phyloP scores from a whole-genome alignment of 2,329 filamentous ascomycete species.

The Diaporthe ilicicola region DNA sequence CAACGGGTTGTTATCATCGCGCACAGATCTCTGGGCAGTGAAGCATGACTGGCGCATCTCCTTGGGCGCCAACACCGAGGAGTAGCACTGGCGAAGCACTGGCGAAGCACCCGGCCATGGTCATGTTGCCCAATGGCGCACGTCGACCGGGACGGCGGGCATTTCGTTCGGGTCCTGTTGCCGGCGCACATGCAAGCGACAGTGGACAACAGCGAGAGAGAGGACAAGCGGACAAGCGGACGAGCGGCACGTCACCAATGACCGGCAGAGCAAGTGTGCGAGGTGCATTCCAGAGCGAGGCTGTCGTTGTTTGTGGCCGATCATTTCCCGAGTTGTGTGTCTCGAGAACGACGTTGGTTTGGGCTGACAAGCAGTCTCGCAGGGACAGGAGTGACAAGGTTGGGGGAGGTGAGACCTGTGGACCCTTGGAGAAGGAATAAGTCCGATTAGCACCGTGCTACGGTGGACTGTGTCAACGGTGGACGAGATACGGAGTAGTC shows the following conservation, averaged over 20 bases:
- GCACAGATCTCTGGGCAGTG: conserved; percentile 31
- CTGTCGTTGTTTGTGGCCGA: conserved; percentile 23
- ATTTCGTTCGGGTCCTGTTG: conserved; percentile 16
- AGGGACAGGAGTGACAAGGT: too few relatives aligned
- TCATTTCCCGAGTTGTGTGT: conserved; percentile 12
- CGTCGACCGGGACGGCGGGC: conserved; percentile 6
- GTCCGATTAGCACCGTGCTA: conserved; percentile 12
- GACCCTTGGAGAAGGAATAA: conserved; percentile 22
- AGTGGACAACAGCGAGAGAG: conserved; percentile 3
- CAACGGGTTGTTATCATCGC: conserved; percentile 5
- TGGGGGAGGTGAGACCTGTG: conserved; percentile 28
- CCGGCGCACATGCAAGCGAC: conserved; percentile 24
- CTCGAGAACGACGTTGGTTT: conserved; percentile 17
- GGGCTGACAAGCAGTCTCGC: too few relatives aligned
- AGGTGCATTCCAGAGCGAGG: conserved; percentile 30
- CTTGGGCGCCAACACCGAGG: conserved; percentile 31
- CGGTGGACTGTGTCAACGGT: background rate
- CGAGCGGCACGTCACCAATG: conserved; percentile 30
- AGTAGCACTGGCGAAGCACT: conserved; percentile 31
- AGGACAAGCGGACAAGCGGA: conserved; percentile 19
- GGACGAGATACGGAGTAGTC: background rate
- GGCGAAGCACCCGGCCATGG: conserved; percentile 24
- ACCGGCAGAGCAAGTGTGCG: conserved; percentile 24
- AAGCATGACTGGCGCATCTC: conserved; percentile 30
- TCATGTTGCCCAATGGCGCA: conserved; percentile 22